A percentile compares a stretch with the other conserved stretches of the same genome.
These are phyloP conservation scores for Usnea hakonensis DNA, from an alignment of 495 filamentous ascomycete species.

Conservation along the genomic window DNA sequence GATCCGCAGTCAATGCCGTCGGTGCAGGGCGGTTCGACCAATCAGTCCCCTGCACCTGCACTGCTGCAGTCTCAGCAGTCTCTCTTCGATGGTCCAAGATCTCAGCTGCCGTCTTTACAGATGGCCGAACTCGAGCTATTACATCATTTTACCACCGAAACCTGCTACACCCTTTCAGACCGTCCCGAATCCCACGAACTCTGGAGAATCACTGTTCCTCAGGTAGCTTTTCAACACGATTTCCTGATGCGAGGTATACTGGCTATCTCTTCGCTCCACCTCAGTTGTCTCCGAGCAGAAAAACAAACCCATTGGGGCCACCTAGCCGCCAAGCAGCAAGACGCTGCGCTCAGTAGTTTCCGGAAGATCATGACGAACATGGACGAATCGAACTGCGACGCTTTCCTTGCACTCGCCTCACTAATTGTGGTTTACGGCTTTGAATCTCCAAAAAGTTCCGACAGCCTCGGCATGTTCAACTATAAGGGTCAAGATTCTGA, in stretches of 20 bases:
- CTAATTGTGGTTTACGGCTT: slow-evolving; percentile 41
- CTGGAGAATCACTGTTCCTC: slow-evolving; percentile 35
- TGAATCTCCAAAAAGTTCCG: slow-evolving; percentile 33
- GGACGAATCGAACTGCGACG: slow-evolving; percentile 35
- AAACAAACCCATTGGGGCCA: slow-evolving; percentile 20
- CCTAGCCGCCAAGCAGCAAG: slow-evolving; percentile 38
- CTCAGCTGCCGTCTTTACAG: slow-evolving; percentile 24
- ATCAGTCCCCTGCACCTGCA: slow-evolving; percentile 12
- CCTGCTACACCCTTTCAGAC: slow-evolving; percentile 30
- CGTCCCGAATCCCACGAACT: slow-evolving; percentile 25
- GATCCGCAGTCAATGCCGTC: slow-evolving; percentile 25
- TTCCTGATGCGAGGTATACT: slow-evolving; percentile 42
- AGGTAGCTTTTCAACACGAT: slow-evolving; percentile 37
- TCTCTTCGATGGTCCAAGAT: slow-evolving; percentile 23
- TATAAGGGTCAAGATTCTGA: slow-evolving; percentile 35
- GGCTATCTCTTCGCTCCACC: slow-evolving; percentile 38
- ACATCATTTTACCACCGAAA: slow-evolving; percentile 33
- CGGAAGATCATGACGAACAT: slow-evolving; percentile 28
- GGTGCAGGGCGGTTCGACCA: not conserved
- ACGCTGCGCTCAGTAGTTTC: slow-evolving; percentile 33
- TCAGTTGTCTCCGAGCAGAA: slow-evolving; percentile 33
- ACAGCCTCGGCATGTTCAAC: slow-evolving; percentile 28
- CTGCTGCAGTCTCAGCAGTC: slow-evolving; percentile 6
- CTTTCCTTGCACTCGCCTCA: slow-evolving; percentile 40
- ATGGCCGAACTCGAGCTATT: slow-evolving; percentile 34